Evolutionary conservation across 306 rosid species (phyloP).

Genomic region (Gastrolobium villosum): DNA sequence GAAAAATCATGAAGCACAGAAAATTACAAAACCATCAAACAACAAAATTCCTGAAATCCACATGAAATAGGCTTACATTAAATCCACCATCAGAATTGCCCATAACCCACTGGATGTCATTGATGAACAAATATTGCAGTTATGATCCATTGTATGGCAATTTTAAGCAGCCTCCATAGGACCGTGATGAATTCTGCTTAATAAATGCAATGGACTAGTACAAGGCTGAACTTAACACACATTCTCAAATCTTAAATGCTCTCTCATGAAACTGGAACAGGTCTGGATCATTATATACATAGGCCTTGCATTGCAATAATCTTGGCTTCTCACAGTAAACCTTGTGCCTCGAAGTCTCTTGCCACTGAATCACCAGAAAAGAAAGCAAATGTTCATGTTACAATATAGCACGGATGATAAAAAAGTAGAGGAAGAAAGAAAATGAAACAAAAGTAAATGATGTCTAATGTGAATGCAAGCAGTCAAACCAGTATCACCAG

Average conservation of each 20-base stretch:
- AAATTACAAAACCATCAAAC: conserved; percentile 42
- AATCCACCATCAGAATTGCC: conserved; percentile 25
- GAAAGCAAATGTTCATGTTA: neutral
- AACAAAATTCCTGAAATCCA: conserved; percentile 33
- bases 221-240: neutral
- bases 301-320: conserved; percentile 34
- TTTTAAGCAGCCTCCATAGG: conserved; percentile 15
- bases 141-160: conserved; percentile 9
- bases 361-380: conserved; percentile 63
- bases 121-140: conserved; percentile 21
- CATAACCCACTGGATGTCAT: conserved; percentile 17
- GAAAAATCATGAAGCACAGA: conserved; percentile 29
- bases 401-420: neutral
- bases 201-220: conserved; percentile 35
- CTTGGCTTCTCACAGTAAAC: conserved; percentile 60
- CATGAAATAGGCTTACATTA: neutral
- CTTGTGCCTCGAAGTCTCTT: conserved; percentile 59
- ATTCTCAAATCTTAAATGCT: conserved; percentile 35
- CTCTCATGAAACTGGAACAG: conserved; percentile 24
- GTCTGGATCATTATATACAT: conserved; percentile 50
- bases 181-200: conserved; percentile 24
- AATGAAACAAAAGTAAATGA: neutral
- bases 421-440: neutral
- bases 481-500: conserved; percentile 22
- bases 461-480: conserved; percentile 8